Evolutionary conservation across 2,329 filamentous ascomycete species (phyloP).

Genomic region (Lasiodiplodia sp.): DNA sequence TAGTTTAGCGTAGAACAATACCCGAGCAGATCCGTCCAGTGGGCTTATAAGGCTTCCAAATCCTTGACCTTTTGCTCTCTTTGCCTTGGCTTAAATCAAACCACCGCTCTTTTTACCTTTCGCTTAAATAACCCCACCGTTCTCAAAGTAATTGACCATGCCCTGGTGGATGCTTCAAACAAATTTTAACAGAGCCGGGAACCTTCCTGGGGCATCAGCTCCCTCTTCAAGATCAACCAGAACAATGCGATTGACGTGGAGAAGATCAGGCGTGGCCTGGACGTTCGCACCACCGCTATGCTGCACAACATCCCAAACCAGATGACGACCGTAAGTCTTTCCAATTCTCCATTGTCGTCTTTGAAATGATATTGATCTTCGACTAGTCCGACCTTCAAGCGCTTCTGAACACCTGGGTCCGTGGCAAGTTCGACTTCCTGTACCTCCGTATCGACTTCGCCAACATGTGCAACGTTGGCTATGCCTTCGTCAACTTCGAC

Average conservation of each 20-base stretch:
- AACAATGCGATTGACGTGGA: no score
- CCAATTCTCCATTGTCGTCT: neutral
- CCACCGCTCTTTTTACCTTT: no score
- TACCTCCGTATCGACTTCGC: slow-evolving; percentile 80
- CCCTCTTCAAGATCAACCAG: slow-evolving; percentile 32
- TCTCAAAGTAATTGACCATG: no score
- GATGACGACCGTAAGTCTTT: slow-evolving; percentile 65
- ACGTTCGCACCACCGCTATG: slow-evolving; percentile 75
- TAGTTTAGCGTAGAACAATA: no score
- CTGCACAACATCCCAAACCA: slow-evolving; percentile 94
- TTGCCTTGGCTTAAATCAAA: no score
- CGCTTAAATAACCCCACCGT: no score
- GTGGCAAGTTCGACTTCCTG: slow-evolving; percentile 90
- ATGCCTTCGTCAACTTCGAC: slow-evolving; percentile 95
- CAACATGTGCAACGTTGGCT: slow-evolving; percentile 75
- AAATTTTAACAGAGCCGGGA: no score
- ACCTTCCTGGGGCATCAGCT: no score
- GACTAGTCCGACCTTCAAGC: slow-evolving; percentile 65
- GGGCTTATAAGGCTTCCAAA: no score
- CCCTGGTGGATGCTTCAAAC: no score
- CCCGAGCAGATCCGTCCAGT: no score
- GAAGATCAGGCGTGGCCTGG: slow-evolving; percentile 50
- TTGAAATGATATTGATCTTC: slow-evolving; percentile 38
- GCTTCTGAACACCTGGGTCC: slow-evolving; percentile 79
- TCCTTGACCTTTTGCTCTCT: no score